Conservation (phyloP, 306 rosid genomes). For the Erythrophleum fordii region DNA sequence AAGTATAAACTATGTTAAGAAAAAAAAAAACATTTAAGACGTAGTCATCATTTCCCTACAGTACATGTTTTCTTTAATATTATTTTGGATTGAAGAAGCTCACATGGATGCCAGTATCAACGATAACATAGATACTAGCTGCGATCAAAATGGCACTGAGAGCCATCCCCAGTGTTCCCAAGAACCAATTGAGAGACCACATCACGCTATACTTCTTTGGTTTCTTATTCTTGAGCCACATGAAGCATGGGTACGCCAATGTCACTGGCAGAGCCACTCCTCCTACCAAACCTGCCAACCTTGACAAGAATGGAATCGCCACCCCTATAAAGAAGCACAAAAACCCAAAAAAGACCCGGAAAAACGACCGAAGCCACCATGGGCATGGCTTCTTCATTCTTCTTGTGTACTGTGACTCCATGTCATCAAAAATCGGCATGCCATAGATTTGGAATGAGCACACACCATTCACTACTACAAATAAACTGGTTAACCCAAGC, state of each 20-base stretch:
- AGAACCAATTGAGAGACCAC: slow-evolving; percentile 17
- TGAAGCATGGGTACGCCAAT: slow-evolving; percentile 24
- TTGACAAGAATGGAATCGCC: slow-evolving; percentile 15
- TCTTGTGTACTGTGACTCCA: slow-evolving; percentile 12
- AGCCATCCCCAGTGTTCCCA: slow-evolving; percentile 13
- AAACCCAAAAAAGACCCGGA: neutral
- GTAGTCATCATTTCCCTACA: neutral
- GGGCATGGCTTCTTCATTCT: slow-evolving; percentile 26
- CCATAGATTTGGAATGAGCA: slow-evolving; percentile 22
- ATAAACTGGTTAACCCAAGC: neutral
- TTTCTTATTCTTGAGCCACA: slow-evolving; percentile 20
- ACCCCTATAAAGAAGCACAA: neutral
- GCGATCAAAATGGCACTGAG: neutral
- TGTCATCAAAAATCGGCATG: slow-evolving; percentile 15
- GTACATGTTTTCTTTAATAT: neutral
- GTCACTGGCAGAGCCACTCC: slow-evolving; percentile 24
- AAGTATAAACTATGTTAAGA: too few species aligned
- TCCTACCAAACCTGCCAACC: slow-evolving; percentile 1
- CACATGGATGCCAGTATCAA: neutral
- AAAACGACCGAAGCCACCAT: neutral
- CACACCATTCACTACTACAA: slow-evolving; percentile 8
- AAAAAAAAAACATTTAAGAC: too few species aligned
- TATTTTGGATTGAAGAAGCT: slow-evolving; percentile 5
- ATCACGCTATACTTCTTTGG: neutral
- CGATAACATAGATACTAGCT: slow-evolving; percentile 7